phyloP scores from a whole-genome alignment of 1,284 basidiomycete genomes.

The Rhodotorula sp. region DNA sequence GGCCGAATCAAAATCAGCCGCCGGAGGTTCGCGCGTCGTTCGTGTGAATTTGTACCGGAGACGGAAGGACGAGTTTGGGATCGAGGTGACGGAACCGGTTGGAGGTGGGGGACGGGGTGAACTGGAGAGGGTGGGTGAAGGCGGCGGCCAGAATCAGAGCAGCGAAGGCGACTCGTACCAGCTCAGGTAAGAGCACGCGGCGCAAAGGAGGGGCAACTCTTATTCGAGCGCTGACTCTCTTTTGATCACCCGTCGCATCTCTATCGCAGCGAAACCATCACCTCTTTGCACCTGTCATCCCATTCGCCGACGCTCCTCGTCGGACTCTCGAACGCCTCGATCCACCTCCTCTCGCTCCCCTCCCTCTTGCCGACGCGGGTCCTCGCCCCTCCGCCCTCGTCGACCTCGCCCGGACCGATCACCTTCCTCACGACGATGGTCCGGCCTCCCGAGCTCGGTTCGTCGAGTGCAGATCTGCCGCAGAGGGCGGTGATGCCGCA shows the following conservation, averaged over 20 bases:
- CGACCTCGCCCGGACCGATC: slow-evolving; percentile 61
- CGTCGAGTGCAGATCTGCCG: not conserved
- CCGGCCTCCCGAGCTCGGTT: slow-evolving; percentile 65
- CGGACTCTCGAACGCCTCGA: slow-evolving; percentile 53
- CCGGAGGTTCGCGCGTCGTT: slow-evolving; percentile 52
- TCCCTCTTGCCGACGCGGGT: slow-evolving; percentile 85
- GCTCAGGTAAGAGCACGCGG: slow-evolving; percentile 55
- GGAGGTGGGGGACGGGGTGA: slow-evolving; percentile 71
- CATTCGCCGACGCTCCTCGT: slow-evolving; percentile 60
- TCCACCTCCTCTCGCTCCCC: slow-evolving; percentile 79
- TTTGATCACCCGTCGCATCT: no score
- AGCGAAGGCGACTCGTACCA: slow-evolving; percentile 50
- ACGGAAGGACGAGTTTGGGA: slow-evolving; percentile 32
- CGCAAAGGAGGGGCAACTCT: no score
- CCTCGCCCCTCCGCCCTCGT: slow-evolving; percentile 61
- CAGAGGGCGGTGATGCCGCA: slow-evolving; percentile 12
- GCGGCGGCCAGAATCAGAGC: slow-evolving; percentile 48
- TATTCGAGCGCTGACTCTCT: no score
- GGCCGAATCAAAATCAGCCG: slow-evolving; percentile 57
- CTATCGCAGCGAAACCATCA: slow-evolving; percentile 56
- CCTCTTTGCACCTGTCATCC: slow-evolving; percentile 69
- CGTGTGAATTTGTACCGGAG: slow-evolving; percentile 24
- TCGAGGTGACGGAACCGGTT: slow-evolving; percentile 60
- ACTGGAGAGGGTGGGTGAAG: slow-evolving; percentile 61
- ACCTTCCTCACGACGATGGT: slow-evolving; percentile 71